Base-by-base conservation (phyloP, 192 early-diverging fungal genomes). In the Backusella liffmaniae region DNA sequence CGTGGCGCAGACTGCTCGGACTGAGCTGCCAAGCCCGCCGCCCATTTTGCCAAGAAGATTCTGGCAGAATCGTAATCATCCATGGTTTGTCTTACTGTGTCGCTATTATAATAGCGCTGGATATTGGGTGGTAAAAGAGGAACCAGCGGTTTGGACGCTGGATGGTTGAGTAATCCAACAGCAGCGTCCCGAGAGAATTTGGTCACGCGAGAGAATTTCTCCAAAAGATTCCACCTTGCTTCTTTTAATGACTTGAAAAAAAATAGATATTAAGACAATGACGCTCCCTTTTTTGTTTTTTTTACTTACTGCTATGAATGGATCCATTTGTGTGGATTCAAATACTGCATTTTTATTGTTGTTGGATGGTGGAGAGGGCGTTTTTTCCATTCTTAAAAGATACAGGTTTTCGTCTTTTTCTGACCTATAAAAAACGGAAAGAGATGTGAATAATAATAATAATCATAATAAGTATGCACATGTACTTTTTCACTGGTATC, bases 61-160 rank as follows among this genome's bases (percentile, higher is more conserved):
- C 93, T 86, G 0, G 91, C 92, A 72, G 90, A 86, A 73, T 95
- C 93, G 73, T 93, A 95, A 69, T 95, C 93, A n/a, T 91, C 90
- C 39, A 91, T 90, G 1, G 90, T 80, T 46, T 80, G 83, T 29
- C 85, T 86, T 46, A 90, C 86, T 1, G 88, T 86, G 10, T 90
- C 88, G 8, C 86, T 84, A 18, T 87, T 86, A 26, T 86, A 78
- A 16, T 86, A 62, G 23, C 83, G 81, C 74, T 91, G 86, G 4
- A 93, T 75, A 21, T 82, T 77, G 21, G 88, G 84, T 12, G 85
- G 86, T 10, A 88, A 76, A 13, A 80, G 46, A 3, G 90, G 87
- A 53, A 88, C 65, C 46, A 92, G 73, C 49, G 87, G 85, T 21
- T 84, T 84, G 6, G 88, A 84, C 10, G 86, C 73, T 10, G 88